Conservation (phyloP, 2,329 filamentous ascomycete genomes). For the Calonectria henricotiae region DNA sequence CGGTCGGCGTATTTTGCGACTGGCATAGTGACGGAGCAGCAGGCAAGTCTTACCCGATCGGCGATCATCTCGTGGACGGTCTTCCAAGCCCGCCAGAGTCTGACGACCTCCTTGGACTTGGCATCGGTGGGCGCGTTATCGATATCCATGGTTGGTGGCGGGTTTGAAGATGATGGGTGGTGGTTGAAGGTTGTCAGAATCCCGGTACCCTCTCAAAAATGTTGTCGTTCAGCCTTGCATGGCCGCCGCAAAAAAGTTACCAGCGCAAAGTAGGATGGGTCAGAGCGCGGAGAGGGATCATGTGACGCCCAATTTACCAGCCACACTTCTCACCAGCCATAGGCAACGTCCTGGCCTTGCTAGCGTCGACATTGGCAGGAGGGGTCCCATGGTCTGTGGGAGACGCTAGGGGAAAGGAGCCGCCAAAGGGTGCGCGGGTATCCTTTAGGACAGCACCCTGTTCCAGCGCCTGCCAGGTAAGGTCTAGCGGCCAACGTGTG, state of each 20-base stretch:
- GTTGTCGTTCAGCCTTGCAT: constrained; percentile 54
- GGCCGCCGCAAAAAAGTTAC: constrained; percentile 43
- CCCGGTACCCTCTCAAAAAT: constrained; percentile 47
- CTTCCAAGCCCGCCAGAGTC: constrained; percentile 94
- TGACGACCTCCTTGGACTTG: constrained; percentile 71
- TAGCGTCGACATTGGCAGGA: constrained; percentile 11
- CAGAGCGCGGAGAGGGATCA: constrained; percentile 41
- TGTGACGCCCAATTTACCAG: constrained; percentile 41
- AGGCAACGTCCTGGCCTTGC: constrained; percentile 6
- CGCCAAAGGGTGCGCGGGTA: constrained; percentile 43
- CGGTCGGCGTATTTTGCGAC: constrained; percentile 32
- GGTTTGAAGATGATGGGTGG: constrained; percentile 28
- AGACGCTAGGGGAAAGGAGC: constrained; percentile 46
- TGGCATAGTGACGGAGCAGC: constrained; percentile 28
- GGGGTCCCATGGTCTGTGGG: constrained; percentile 38
- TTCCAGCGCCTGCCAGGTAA: constrained; percentile 29
- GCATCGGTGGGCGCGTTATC: constrained; percentile 65
- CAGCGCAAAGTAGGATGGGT: constrained; percentile 36
- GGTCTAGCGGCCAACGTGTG: constrained; percentile 22
- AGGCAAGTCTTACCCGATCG: constrained; percentile 79
- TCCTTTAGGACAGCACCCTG: constrained; percentile 32
- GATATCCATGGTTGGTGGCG: constrained; percentile 57
- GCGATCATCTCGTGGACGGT: constrained; percentile 96
- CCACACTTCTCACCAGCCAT: constrained; percentile 10
- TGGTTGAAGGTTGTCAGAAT: constrained; percentile 34